Base-by-base conservation (phyloP, 1,139 yeast genomes). In the Taphrina wiesneri region DNA sequence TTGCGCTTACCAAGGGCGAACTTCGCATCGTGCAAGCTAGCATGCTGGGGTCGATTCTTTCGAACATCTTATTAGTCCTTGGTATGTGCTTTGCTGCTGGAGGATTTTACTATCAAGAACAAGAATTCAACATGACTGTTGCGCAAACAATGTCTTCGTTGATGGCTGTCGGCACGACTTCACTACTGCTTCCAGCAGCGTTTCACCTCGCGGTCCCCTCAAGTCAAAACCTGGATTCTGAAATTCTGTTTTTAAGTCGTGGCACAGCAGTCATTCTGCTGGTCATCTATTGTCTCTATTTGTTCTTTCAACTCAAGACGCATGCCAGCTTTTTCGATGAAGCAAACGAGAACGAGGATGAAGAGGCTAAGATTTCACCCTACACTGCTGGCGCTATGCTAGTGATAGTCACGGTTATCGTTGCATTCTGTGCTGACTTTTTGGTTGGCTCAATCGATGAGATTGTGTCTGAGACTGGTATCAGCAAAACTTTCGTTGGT, bases 61-160 rank as follows among this genome's bases (percentile, higher is more conserved):
- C 96, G 61, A 93, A 93, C 77, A 79, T 91, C 72, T 79, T 93
- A 70, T 82, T 95, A 68, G 99, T 93, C 3, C 81, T 93, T 69
- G 99, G 99, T 19, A 88, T 96, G 77, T 91, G 98, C 74, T 95
- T 93, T 75, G 79, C 93, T 36, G 93, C 91, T 61, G 99, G 99
- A 66, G 99, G 99, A 17, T 82, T 86, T 75, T 87, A 89, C 71
- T 83, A 96, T 69, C 82, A 86, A 54, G 96, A 89, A 75, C 99
- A 95, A 77, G 83, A 83, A 3, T 93, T 93, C 79, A 92, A 92
- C 79, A 96, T 88, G 77, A 92, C 98, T 0, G 97, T 92, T 11
- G 99, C 99, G 9, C 98, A 93, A 75, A 92, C 98, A 23, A 93
- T 95, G 98, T 86, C 93, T 36, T 90, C 97, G 1, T 82, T 93